Evolutionary conservation across 169 alveolate species (phyloP), one percentile per base, ranked within the genome.

Genomic region (Cryptosporidium meleagridis): DNA sequence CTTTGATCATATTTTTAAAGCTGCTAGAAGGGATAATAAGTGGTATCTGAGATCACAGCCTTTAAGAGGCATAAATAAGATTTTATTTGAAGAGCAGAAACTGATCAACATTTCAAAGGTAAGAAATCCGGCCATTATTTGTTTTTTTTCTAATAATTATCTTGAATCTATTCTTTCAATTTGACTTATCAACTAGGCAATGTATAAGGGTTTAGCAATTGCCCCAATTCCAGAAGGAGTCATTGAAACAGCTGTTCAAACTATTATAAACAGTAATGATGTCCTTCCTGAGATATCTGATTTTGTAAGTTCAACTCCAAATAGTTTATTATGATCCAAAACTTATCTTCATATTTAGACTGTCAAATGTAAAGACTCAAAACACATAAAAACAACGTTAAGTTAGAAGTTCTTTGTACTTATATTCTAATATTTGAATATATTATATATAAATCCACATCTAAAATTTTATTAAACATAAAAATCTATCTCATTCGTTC

Each of bases 1-100:
- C 26, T 80, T 44, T 65, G 89, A 80, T 65, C 89, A 80, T 48
- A 80, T 80, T 3, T 80, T 80, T 41, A 80, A 29, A 48, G 89
- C 75, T 31, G 89, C 89, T n/a, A 80, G 89, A 48, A 59, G 65
- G 39, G 89, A 80, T 10, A 48, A 65, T 44, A 80, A 80, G 8
- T 80, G 89, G 89, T 80, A 37, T 48, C 51, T 80, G 35, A 80
- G 67, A 29, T 65, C 73, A 6, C 45, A 48, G 29, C 75, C 89
- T 45, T 26, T 59, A 6, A 65, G 35, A 41, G 80, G 75, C 10
- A 33, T 65, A 9, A 62, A 62, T 10, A 59, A 45, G 31, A 80
- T 65, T 37, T 44, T 80, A 18, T 37, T 62, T 29, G 59, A 59
- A 26, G 75, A 80, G 35, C 89, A 73, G 55, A 73, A 44, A 16